These are phyloP conservation scores for Saprolegnia diclina DNA, from an alignment of 352 stramenopile genomes.

Conservation along the genomic window DNA sequence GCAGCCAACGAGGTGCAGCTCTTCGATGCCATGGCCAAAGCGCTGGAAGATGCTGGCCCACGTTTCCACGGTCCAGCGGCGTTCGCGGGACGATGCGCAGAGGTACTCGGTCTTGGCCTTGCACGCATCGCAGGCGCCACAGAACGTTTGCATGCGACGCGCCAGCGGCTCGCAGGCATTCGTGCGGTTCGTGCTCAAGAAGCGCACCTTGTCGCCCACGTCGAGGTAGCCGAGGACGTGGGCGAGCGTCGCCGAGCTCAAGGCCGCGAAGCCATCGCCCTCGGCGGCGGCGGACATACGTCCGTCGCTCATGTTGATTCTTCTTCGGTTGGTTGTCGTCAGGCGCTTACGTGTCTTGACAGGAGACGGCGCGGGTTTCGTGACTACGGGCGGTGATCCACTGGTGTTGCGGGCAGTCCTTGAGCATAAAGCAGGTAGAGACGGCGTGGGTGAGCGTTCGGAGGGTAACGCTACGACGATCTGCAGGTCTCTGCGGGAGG, in stretches of 20 bases:
- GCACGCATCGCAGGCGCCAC: slow-evolving; percentile 48
- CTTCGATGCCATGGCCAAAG: slow-evolving; percentile 34
- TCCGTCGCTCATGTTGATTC: slow-evolving; percentile 2
- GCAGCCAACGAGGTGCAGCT: slow-evolving; percentile 54
- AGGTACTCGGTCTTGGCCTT: slow-evolving; percentile 42
- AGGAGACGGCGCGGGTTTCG: slow-evolving; percentile 75
- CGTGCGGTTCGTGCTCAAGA: slow-evolving; percentile 40
- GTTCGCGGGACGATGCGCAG: slow-evolving; percentile 40
- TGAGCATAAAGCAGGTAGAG: slow-evolving; percentile 51
- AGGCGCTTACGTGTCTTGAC: slow-evolving; percentile 46
- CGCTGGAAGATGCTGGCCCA: slow-evolving; percentile 51
- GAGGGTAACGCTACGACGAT: too few species aligned
- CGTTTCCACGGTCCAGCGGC: slow-evolving; percentile 32
- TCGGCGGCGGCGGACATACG: neutral
- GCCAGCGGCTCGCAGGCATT: slow-evolving; percentile 40
- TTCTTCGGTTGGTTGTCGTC: neutral
- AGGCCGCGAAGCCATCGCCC: neutral
- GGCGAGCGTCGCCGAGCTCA: slow-evolving; percentile 44
- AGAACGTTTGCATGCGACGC: slow-evolving; percentile 48
- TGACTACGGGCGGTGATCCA: slow-evolving; percentile 85
- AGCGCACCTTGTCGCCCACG: slow-evolving; percentile 50
- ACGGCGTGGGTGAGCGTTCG: neutral
- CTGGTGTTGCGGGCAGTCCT: slow-evolving; percentile 87
- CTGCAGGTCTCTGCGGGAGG: too few species aligned
- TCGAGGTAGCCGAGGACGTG: slow-evolving; percentile 52